phyloP scores from a whole-genome alignment of 2,329 filamentous ascomycete species.

The Claviceps sp. region DNA sequence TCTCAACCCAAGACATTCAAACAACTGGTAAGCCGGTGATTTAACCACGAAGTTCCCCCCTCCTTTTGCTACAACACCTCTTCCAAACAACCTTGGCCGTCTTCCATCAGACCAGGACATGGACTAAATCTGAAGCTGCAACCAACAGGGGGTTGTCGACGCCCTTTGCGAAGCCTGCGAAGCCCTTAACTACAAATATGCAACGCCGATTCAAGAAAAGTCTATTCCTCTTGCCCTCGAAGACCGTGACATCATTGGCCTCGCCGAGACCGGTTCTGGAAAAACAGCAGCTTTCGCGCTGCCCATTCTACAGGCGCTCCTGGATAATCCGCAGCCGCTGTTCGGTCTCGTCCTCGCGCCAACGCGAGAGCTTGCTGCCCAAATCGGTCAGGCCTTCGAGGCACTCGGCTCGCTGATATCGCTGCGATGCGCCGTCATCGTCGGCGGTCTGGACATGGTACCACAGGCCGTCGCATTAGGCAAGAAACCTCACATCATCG shows the following conservation, averaged over 20 bases:
- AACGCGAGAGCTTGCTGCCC: slow-evolving; percentile 82
- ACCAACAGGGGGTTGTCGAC: slow-evolving; percentile 59
- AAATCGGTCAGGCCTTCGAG: slow-evolving; percentile 81
- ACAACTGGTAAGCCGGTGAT: slow-evolving; percentile 35
- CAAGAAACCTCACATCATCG: slow-evolving; percentile 91
- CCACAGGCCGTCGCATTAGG: slow-evolving; percentile 78
- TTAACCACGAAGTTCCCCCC: neutral
- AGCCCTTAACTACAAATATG: slow-evolving; percentile 65
- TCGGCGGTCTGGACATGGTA: slow-evolving; percentile 94
- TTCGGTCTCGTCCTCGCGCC: slow-evolving; percentile 88
- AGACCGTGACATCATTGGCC: slow-evolving; percentile 76
- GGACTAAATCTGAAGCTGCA: too few relatives aligned
- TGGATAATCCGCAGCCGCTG: slow-evolving; percentile 73
- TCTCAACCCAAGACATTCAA: slow-evolving; percentile 47
- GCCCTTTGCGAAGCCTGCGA: slow-evolving; percentile 81
- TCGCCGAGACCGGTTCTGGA: slow-evolving; percentile 90
- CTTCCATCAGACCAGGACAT: too few relatives aligned
- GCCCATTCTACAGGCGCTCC: slow-evolving; percentile 79
- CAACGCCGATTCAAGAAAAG: slow-evolving; percentile 80
- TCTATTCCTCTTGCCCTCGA: slow-evolving; percentile 70
- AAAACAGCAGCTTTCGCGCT: slow-evolving; percentile 94
- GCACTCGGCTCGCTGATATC: slow-evolving; percentile 76
- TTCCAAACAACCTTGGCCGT: too few relatives aligned
- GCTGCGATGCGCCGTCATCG: slow-evolving; percentile 74
- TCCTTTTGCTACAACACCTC: too few relatives aligned